These are phyloP conservation scores for Termitomyces sp. DNA, from an alignment of 768 basidiomycete genomes.

Conservation along the genomic window DNA sequence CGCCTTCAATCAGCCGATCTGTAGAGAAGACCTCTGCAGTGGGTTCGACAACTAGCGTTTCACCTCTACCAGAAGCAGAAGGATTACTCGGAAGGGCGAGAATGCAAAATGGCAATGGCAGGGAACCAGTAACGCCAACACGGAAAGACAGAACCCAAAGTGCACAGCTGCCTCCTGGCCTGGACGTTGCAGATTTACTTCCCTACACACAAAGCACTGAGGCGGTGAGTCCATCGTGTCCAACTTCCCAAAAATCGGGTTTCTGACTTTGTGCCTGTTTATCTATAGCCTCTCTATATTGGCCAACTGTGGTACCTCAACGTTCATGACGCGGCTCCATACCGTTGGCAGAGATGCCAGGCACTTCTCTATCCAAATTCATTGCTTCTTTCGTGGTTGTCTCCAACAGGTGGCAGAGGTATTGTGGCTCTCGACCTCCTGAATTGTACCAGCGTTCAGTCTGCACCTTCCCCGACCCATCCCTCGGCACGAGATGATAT, in stretches of 20 bases:
- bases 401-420: slow-evolving; percentile 75
- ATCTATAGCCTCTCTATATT: slow-evolving; percentile 72
- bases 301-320: slow-evolving; percentile 91
- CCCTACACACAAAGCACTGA: slow-evolving; percentile 44
- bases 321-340: slow-evolving; percentile 77
- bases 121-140: slow-evolving; percentile 19
- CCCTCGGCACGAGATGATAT: slow-evolving; percentile 80
- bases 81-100: slow-evolving; percentile 48
- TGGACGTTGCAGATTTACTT: slow-evolving; percentile 40
- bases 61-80: slow-evolving; percentile 31
- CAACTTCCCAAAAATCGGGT: too few species aligned
- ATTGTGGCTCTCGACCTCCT: slow-evolving; percentile 83
- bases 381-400: slow-evolving; percentile 83
- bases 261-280: slow-evolving; percentile 16
- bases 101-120: slow-evolving; percentile 21
- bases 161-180: slow-evolving; percentile 31
- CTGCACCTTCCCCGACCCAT: slow-evolving; percentile 76
- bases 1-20: slow-evolving; percentile 41
- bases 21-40: slow-evolving; percentile 29
- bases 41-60: slow-evolving; percentile 30
- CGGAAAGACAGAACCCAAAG: slow-evolving; percentile 22
- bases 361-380: slow-evolving; percentile 80
- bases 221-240: slow-evolving; percentile 29
- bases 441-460: slow-evolving; percentile 82
- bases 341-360: slow-evolving; percentile 76